Percentiles rank a stretch among this genome's conserved stretches.
Conservation (phyloP, 768 basidiomycete species). For the Asterophora lycoperdoides region DNA sequence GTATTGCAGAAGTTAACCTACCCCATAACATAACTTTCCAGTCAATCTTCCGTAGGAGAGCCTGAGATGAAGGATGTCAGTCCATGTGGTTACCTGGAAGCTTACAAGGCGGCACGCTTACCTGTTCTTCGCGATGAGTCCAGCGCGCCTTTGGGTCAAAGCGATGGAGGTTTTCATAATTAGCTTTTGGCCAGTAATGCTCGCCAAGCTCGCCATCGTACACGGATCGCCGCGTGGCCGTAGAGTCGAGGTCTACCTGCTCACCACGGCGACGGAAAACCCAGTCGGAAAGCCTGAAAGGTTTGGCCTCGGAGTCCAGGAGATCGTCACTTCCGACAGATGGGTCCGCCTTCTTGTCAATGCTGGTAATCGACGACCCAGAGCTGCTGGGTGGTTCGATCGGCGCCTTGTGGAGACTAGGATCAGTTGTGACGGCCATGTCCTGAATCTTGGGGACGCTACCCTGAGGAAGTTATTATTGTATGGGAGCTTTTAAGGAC, state of each 20-base stretch:
- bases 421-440: slow-evolving; percentile 4
- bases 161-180: slow-evolving; percentile 53
- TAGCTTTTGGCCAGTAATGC: slow-evolving; percentile 45
- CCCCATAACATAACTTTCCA: slow-evolving; percentile 57
- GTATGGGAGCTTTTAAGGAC: not conserved
- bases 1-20: slow-evolving; percentile 2
- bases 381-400: slow-evolving; percentile 1
- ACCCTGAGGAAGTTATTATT: too few species aligned
- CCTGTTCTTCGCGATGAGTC: slow-evolving; percentile 54
- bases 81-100: not conserved
- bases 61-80: slow-evolving; percentile 24
- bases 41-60: slow-evolving; percentile 51
- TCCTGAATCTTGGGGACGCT: too few species aligned
- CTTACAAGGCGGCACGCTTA: slow-evolving; percentile 12
- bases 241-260: slow-evolving; percentile 35
- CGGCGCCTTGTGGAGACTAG: not conserved
- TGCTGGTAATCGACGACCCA: slow-evolving; percentile 6
- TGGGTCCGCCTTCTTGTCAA: slow-evolving; percentile 1
- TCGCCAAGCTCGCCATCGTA: slow-evolving; percentile 44
- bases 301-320: slow-evolving; percentile 31
- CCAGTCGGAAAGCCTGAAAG: slow-evolving; percentile 32
- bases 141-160: slow-evolving; percentile 57
- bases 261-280: too few species aligned
- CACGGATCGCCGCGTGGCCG: slow-evolving; percentile 47
- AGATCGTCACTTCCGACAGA: slow-evolving; percentile 25